Evolutionary conservation across 768 basidiomycete species (phyloP).

Genomic region (Lenzites betulinus): DNA sequence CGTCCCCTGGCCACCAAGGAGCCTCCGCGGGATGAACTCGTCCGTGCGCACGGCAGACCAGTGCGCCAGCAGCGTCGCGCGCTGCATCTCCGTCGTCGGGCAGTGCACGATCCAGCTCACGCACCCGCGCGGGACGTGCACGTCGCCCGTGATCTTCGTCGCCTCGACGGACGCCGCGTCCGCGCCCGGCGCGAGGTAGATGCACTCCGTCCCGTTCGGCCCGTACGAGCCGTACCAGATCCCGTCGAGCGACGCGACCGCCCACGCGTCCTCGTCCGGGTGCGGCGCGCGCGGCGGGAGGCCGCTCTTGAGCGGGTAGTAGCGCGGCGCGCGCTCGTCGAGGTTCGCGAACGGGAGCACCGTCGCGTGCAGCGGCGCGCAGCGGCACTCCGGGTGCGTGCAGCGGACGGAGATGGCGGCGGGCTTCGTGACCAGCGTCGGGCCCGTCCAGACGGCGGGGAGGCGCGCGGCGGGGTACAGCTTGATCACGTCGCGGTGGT

Average conservation of each 20-base stretch:
- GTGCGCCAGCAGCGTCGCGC: not conserved
- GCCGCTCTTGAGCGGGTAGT: constrained; percentile 21
- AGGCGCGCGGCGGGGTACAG: constrained; percentile 24
- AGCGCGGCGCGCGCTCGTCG: constrained; percentile 14
- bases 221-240: constrained; percentile 25
- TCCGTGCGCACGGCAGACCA: constrained; percentile 2
- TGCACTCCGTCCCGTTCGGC: constrained; percentile 17
- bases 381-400: not conserved
- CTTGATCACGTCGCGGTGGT: constrained; percentile 14
- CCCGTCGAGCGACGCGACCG: constrained; percentile 10
- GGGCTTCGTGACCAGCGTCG: constrained; percentile 11
- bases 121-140: constrained; percentile 22
- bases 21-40: not conserved
- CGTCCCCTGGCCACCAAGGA: constrained; percentile 12
- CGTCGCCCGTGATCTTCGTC: constrained; percentile 25
- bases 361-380: constrained; percentile 7
- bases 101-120: constrained; percentile 15
- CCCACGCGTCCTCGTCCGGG: constrained; percentile 9
- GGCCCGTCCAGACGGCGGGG: constrained; percentile 15
- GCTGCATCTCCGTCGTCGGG: constrained; percentile 3
- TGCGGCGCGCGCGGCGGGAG: not conserved
- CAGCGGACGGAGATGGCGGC: constrained; percentile 19
- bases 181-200: constrained; percentile 9
- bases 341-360: constrained; percentile 6
- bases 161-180: constrained; percentile 9